Conservation (phyloP, 2,329 filamentous ascomycete genomes). For the Microthyrium microscopicum region DNA sequence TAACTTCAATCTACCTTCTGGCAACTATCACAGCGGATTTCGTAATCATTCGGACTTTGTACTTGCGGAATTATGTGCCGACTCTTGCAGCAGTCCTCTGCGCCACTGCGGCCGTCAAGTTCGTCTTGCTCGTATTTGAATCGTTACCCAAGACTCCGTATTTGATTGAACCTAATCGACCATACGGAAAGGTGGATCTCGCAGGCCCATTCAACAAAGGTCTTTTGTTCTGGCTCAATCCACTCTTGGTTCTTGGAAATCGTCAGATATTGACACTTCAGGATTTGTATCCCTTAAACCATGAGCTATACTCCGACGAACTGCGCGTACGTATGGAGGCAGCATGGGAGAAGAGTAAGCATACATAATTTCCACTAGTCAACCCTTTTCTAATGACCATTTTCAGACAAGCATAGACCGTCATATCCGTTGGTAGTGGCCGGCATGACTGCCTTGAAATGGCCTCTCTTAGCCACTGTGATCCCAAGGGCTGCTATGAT, state of each 20-base stretch:
- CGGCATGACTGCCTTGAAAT: constrained; percentile 1
- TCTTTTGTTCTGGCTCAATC: constrained; percentile 23
- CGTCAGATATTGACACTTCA: constrained; percentile 11
- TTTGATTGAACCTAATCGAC: constrained; percentile 9
- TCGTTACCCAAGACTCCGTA: constrained; percentile 10
- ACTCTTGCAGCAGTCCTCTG: constrained; percentile 10
- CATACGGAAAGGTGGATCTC: constrained; percentile 11
- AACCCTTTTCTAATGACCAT: not conserved
- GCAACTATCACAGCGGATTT: constrained; percentile 8
- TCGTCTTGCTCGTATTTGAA: constrained; percentile 11
- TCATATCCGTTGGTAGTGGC: not conserved
- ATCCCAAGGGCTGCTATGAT: constrained; percentile 1
- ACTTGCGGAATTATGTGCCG: constrained; percentile 9
- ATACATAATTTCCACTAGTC: not conserved
- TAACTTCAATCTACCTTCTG: constrained; percentile 1
- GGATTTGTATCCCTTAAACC: constrained; percentile 12
- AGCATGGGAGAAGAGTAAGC: constrained; percentile 2
- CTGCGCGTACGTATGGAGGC: not conserved
- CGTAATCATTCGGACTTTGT: constrained; percentile 12
- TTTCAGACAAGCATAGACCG: not conserved
- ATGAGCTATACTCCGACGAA: not conserved
- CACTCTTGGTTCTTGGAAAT: constrained; percentile 16
- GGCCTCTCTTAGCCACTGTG: constrained; percentile 1
- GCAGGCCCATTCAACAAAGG: constrained; percentile 14
- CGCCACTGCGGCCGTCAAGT: constrained; percentile 9